These are phyloP conservation scores for Coemansia sp. DNA, from an alignment of 192 early-diverging fungal genomes.

Conservation along the genomic window DNA sequence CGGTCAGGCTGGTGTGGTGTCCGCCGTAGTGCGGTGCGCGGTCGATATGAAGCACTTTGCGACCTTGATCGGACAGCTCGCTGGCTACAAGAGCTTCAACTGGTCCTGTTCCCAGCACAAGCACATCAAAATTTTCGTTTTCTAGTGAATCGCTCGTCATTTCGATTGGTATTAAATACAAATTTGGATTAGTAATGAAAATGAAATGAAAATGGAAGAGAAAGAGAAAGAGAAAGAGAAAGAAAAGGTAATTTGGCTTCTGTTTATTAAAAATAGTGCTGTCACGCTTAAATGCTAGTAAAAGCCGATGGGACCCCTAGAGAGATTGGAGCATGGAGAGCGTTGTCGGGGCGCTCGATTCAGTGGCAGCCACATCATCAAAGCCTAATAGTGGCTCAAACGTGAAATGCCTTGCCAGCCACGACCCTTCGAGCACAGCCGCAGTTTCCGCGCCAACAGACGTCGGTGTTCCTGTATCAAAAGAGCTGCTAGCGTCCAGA, in stretches of 20 bases:
- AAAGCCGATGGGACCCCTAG: background rate
- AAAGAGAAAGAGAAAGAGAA: background rate
- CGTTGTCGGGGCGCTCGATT: background rate
- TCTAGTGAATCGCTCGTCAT: conserved; percentile 30
- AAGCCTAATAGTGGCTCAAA: conserved; percentile 4
- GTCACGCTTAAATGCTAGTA: background rate
- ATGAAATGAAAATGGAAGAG: background rate
- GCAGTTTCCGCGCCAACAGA: conserved; percentile 49
- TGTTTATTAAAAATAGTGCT: background rate
- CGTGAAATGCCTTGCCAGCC: conserved; percentile 46
- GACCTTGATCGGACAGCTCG: conserved; percentile 67
- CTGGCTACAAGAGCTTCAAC: conserved; percentile 78
- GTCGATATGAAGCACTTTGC: conserved; percentile 80
- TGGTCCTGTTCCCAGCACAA: conserved; percentile 87
- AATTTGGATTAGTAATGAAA: background rate
- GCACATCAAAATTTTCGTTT: conserved; percentile 67
- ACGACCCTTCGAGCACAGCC: conserved; percentile 44
- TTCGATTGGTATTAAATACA: background rate
- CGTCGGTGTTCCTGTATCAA: conserved; percentile 38
- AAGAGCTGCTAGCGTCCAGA: conserved; percentile 40
- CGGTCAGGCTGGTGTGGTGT: conserved; percentile 51
- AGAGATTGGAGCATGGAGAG: background rate
- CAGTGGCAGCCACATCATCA: background rate
- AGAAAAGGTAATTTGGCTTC: background rate
- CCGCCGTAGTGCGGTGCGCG: conserved; percentile 80